Conservation (phyloP, 2,329 filamentous ascomycete species). For the Colletotrichum endophyticum region DNA sequence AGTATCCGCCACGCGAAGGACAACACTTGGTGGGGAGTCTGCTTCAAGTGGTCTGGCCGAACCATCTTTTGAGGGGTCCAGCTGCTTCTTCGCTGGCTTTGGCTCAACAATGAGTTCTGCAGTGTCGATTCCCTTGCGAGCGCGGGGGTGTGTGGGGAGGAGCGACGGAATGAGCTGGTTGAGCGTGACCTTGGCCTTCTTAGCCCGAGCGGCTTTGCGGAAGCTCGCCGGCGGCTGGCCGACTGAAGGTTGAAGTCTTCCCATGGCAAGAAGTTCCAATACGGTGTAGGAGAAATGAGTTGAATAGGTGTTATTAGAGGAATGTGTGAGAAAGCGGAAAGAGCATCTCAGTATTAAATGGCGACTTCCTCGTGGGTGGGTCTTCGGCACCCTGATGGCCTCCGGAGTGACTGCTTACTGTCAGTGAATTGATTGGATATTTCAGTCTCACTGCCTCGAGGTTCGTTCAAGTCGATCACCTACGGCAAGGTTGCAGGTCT, state of each 20-base stretch:
- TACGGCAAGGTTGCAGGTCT: not conserved
- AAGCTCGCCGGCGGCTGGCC: slow-evolving; percentile 19
- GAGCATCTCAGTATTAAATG: not conserved
- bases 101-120: slow-evolving; percentile 52
- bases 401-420: not conserved
- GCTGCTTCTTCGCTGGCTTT: not conserved
- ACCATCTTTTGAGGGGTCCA: not conserved
- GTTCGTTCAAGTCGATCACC: not conserved
- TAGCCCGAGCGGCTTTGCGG: slow-evolving; percentile 46
- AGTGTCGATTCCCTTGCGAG: slow-evolving; percentile 56
- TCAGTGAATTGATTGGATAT: not conserved
- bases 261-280: not conserved
- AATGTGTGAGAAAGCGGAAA: not conserved
- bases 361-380: not conserved
- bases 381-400: not conserved
- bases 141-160: slow-evolving; percentile 56
- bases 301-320: not conserved
- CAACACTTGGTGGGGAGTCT: slow-evolving; percentile 36
- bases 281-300: not conserved
- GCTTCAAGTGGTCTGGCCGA: not conserved
- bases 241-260: slow-evolving; percentile 13
- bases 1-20: slow-evolving; percentile 55
- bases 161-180: slow-evolving; percentile 65
- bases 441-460: too few species aligned
- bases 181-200: slow-evolving; percentile 60